These are phyloP conservation scores for Geum urbanum DNA, from an alignment of 306 rosid species.

Conservation along the genomic window DNA sequence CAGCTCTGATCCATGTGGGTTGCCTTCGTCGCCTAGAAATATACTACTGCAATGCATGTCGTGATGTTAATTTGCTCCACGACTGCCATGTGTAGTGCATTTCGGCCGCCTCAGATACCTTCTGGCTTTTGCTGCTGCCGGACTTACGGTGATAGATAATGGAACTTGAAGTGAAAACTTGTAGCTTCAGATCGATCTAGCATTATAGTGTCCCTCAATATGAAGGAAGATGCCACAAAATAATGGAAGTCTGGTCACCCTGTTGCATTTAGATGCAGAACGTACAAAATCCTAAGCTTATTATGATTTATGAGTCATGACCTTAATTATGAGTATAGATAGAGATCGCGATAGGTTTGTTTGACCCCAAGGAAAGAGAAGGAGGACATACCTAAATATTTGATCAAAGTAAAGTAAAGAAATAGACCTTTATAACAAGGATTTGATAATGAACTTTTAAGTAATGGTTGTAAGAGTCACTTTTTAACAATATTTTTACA, in stretches of 20 bases:
- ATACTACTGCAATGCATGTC: not conserved
- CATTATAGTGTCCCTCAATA: not conserved
- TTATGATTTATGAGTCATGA: not conserved
- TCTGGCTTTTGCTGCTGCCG: not conserved
- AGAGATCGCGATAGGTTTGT: too few species aligned
- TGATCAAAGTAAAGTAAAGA: too few species aligned
- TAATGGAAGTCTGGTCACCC: not conserved
- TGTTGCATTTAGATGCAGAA: not conserved
- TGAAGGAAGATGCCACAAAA: not conserved
- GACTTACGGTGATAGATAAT: not conserved
- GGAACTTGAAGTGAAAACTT: not conserved
- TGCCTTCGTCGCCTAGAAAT: conserved; percentile 6
- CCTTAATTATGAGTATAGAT: too few species aligned
- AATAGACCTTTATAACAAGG: too few species aligned
- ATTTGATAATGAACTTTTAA: too few species aligned
- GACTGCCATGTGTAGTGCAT: conserved; percentile 9
- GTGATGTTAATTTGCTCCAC: conserved; percentile 15
- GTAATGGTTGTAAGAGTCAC: too few species aligned
- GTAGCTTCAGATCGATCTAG: conserved; percentile 2
- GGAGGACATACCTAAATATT: too few species aligned
- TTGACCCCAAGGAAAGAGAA: too few species aligned
- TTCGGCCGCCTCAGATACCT: conserved; percentile 38
- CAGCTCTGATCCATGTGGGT: conserved; percentile 30
- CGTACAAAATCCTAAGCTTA: not conserved
- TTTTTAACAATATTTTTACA: too few species aligned